Conservation (phyloP, 768 basidiomycete genomes). For the Macrolepiota albuminosa region DNA sequence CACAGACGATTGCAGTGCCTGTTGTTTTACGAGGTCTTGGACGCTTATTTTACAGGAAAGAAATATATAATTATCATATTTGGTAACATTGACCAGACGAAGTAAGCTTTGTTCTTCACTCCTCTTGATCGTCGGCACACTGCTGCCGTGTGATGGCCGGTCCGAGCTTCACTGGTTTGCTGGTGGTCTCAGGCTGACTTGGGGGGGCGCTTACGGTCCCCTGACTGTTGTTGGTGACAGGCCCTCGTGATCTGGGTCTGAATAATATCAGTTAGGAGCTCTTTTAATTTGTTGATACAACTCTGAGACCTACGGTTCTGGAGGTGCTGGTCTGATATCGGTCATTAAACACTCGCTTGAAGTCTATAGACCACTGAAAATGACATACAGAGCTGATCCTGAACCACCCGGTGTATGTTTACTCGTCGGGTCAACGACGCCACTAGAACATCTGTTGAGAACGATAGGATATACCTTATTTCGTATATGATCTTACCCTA, state of each 20-base stretch:
- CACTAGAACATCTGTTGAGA: background rate
- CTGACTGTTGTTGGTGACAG: background rate
- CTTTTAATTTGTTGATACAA: background rate
- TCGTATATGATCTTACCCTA: conserved; percentile 2
- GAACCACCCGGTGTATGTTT: background rate
- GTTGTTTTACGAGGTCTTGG: background rate
- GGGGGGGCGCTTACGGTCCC: background rate
- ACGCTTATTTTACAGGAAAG: background rate
- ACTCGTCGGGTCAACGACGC: conserved; percentile 5
- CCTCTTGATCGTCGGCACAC: background rate
- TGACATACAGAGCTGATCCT: conserved; percentile 9
- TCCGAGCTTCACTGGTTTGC: background rate
- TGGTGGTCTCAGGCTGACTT: too few relatives aligned
- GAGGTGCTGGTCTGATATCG: background rate
- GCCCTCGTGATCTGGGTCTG: conserved; percentile 8
- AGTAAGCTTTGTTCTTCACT: background rate
- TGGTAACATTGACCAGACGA: background rate
- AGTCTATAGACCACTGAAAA: background rate
- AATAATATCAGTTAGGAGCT: background rate
- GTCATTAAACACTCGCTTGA: background rate
- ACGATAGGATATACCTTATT: background rate
- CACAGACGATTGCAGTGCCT: conserved; percentile 6
- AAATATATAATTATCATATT: background rate
- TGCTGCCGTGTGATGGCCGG: background rate
- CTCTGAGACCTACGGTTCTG: background rate